Evolutionary conservation across 257 asterid genomes (phyloP), one percentile per base, ranked within the genome.

Genomic region (Petunia axillaris): DNA sequence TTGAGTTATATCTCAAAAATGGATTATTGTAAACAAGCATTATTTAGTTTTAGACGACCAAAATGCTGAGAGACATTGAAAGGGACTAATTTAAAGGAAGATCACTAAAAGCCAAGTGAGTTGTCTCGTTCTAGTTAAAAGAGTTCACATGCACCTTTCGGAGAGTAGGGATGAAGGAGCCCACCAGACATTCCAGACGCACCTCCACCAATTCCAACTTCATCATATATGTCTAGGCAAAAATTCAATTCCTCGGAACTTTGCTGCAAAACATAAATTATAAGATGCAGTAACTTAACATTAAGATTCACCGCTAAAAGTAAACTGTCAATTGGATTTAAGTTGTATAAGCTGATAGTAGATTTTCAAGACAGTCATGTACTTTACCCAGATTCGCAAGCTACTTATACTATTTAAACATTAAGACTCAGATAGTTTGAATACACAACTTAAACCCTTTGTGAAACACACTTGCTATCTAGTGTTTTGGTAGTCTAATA

Each of bases 181-280:
- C 99, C 98, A 55, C 98, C 99, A 85, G 98, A 94, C 81, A 96
- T 91, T 75, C 99, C 99, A 75, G 99, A 96, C 41, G 98, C 99
- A 80, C 99, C 99, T 74, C 99, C 99, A 50, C 99, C 99, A 59
- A 94, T 79, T 39, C 98, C 99, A 78, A 85, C 90, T 85, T 92
- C 98, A 87, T 96, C 97, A 80, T 91, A 96, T 64, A 96, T 80
- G 85, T 96, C 98, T 80, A 96, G 88, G 83, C 84, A 87, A 68
- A 96, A 41, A 77, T 81, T 86, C 54, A 88, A 78, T 77, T 92
- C 97, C 85, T 84, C 85, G 71, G 92, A 82, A 85, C 93, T 87
- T 64, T 85, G 86, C 98, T 96, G 93, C 78, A 84, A 80, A 81
- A 43, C 55, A 43, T 62, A 37, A 41, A 76, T 54, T 59, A 55